These are phyloP conservation scores for Boletus fagicola DNA, from an alignment of 768 basidiomycete species.

Conservation along the genomic window DNA sequence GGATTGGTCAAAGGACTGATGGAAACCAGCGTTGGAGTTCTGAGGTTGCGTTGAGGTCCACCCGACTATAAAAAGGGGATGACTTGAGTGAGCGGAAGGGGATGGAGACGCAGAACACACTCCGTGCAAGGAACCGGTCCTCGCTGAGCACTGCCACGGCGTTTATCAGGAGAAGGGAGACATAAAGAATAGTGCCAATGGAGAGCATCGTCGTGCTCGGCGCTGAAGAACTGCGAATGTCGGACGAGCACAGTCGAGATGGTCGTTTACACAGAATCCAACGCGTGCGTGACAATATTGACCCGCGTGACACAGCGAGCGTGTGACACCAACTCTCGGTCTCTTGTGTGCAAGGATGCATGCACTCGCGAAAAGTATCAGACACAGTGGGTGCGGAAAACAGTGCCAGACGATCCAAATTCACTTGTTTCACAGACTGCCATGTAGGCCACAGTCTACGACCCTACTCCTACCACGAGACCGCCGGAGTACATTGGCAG, in stretches of 20 bases:
- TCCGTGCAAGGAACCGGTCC: slow-evolving; percentile 91
- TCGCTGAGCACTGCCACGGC: slow-evolving; percentile 94
- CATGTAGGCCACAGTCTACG: slow-evolving; percentile 13
- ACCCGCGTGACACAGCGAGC: slow-evolving; percentile 12
- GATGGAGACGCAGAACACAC: slow-evolving; percentile 46
- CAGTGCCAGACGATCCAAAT: neutral
- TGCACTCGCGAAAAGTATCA: slow-evolving; percentile 23
- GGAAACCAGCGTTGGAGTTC: slow-evolving; percentile 53
- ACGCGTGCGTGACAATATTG: slow-evolving; percentile 17
- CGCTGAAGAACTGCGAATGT: slow-evolving; percentile 4
- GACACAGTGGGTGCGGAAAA: slow-evolving; percentile 23
- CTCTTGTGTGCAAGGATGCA: slow-evolving; percentile 26
- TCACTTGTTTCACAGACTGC: slow-evolving; percentile 13
- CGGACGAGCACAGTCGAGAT: neutral
- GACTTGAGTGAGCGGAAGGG: slow-evolving; percentile 15
- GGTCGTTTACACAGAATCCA: neutral
- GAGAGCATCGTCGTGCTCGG: slow-evolving; percentile 44
- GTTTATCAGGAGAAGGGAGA: slow-evolving; percentile 85
- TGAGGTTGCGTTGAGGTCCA: slow-evolving; percentile 76
- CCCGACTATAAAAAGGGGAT: slow-evolving; percentile 58
- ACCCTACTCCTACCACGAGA: slow-evolving; percentile 4
- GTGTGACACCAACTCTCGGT: slow-evolving; percentile 19
- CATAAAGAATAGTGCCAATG: slow-evolving; percentile 78
- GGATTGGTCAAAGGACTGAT: slow-evolving; percentile 66
- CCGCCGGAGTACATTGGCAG: slow-evolving; percentile 29